phyloP scores from a whole-genome alignment of 306 rosid species.

The Vicia villosa region DNA sequence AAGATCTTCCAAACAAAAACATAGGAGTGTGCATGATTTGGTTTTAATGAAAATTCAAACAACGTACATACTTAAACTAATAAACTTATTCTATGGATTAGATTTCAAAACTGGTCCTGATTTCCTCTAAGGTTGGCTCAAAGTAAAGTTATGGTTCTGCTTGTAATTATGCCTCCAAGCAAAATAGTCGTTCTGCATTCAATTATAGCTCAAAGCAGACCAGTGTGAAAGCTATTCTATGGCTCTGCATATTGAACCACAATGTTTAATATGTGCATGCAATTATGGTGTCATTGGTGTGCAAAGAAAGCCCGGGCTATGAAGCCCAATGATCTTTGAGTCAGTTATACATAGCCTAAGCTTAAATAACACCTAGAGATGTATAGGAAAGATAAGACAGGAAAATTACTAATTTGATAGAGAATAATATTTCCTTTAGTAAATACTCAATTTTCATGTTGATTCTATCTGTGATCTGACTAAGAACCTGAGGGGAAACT shows the following conservation, averaged over 20 bases:
- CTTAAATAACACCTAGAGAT: constrained; percentile 51
- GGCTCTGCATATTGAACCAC: constrained; percentile 28
- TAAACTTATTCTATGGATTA: background rate
- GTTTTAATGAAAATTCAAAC: background rate
- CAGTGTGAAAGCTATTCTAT: no score
- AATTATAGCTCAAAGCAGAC: no score
- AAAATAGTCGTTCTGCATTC: no score
- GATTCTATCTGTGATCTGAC: constrained; percentile 53
- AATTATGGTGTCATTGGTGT: constrained; percentile 63
- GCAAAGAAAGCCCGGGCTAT: constrained; percentile 47
- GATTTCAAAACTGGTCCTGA: background rate
- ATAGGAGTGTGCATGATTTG: background rate
- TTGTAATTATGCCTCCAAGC: no score
- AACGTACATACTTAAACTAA: background rate
- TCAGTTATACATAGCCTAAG: constrained; percentile 74
- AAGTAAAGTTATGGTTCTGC: no score
- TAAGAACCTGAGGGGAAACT: constrained; percentile 65
- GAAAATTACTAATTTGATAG: constrained; percentile 55
- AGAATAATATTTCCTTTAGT: constrained; percentile 60
- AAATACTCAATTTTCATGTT: no score
- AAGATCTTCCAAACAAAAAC: constrained; percentile 1
- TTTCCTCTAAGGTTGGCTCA: background rate
- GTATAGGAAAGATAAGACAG: constrained; percentile 59
- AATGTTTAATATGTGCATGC: constrained; percentile 54
- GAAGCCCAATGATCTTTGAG: constrained; percentile 53